These are phyloP conservation scores for Xerocomus nothofagi DNA, from an alignment of 1,284 basidiomycete species.

Conservation along the genomic window DNA sequence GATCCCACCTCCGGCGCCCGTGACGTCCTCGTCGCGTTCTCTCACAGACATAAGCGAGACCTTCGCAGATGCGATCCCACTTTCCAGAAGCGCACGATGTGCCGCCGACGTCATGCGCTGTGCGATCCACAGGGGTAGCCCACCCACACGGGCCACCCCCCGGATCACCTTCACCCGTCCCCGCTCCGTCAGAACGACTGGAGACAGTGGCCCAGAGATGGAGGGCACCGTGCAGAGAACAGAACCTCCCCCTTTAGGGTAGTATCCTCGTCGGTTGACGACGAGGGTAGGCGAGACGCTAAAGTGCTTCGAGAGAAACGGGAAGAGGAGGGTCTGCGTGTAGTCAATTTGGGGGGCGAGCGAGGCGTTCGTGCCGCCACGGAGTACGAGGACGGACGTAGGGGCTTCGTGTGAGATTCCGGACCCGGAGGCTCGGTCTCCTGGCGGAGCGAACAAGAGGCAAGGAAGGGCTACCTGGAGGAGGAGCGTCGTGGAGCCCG, in stretches of 20 bases:
- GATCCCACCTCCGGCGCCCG: slow-evolving; percentile 65
- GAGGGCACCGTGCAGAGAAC: slow-evolving; percentile 48
- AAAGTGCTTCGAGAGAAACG: slow-evolving; percentile 60
- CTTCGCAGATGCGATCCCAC: slow-evolving; percentile 25
- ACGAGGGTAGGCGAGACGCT: slow-evolving; percentile 46
- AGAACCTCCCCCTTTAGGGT: slow-evolving; percentile 66
- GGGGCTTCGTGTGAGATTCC: background rate
- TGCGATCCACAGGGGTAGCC: slow-evolving; percentile 53
- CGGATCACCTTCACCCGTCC: slow-evolving; percentile 50
- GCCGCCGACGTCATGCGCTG: slow-evolving; percentile 56
- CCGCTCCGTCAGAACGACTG: slow-evolving; percentile 51
- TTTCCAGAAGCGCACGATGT: slow-evolving; percentile 36
- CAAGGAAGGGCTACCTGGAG: slow-evolving; percentile 71
- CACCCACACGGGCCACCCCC: slow-evolving; percentile 63
- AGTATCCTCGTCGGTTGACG: slow-evolving; percentile 61
- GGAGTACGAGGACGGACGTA: slow-evolving; percentile 49
- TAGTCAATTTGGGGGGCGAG: slow-evolving; percentile 74
- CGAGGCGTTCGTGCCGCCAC: slow-evolving; percentile 69
- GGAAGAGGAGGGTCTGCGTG: slow-evolving; percentile 58
- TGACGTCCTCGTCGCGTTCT: slow-evolving; percentile 48
- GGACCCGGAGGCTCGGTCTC: background rate
- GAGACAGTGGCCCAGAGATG: slow-evolving; percentile 41
- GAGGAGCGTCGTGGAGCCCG: slow-evolving; percentile 67
- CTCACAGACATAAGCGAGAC: slow-evolving; percentile 43
- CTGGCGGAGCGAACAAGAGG: slow-evolving; percentile 51